A percentile compares a stretch with the other conserved stretches of the same genome.
These are phyloP conservation scores for Scenedesmus sp. DNA, from an alignment of 163 green algal species.

Conservation along the genomic window DNA sequence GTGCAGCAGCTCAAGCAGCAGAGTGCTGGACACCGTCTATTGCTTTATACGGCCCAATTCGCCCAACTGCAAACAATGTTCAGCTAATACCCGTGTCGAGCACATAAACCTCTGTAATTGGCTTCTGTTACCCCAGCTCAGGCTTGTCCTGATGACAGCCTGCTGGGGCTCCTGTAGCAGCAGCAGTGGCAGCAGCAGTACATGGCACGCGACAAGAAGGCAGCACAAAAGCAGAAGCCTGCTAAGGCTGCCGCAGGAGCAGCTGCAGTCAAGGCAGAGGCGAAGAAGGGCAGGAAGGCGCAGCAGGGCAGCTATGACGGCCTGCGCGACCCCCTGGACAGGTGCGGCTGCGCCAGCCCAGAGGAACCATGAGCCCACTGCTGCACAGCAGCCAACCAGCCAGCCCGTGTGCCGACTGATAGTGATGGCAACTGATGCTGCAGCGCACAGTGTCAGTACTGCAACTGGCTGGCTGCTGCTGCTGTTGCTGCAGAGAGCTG, in stretches of 20 bases:
- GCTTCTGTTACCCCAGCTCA: background rate
- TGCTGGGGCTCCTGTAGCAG: background rate
- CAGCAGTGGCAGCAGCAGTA: background rate
- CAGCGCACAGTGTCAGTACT: background rate
- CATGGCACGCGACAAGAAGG: background rate
- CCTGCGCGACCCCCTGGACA: constrained; percentile 13
- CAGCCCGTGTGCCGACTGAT: background rate
- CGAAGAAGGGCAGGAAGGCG: background rate
- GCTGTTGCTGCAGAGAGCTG: constrained; percentile 52
- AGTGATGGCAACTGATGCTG: background rate
- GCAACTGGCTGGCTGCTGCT: constrained; percentile 34
- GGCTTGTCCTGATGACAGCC: background rate
- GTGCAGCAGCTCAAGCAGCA: too few species aligned
- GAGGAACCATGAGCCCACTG: too few species aligned
- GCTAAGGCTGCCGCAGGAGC: background rate
- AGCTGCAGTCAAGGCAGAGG: background rate
- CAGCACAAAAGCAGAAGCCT: background rate
- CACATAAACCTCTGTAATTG: too few species aligned
- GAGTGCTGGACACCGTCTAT: too few species aligned
- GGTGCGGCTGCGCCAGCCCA: background rate
- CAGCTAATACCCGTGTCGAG: too few species aligned
- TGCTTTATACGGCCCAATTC: too few species aligned
- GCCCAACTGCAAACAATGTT: too few species aligned
- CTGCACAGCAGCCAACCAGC: background rate
- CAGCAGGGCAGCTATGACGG: background rate